A percentile compares a stretch with the other conserved stretches of the same genome.
phyloP scores from a whole-genome alignment of 345 rosid species.

The Lumnitzera littorea region DNA sequence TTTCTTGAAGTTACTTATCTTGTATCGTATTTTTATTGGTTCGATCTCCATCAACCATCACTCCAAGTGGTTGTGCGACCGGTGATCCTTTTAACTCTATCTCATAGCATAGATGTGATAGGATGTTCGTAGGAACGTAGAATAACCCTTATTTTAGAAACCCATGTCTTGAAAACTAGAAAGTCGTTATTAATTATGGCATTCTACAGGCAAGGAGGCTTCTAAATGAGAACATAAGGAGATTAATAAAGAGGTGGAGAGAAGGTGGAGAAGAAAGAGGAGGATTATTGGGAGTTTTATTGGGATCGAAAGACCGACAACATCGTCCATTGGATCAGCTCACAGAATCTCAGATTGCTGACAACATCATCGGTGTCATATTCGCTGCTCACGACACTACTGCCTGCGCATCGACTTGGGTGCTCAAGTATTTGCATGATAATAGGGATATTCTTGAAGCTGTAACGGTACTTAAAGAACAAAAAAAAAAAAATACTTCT shows the following conservation, averaged over 20 bases:
- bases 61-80: too few relatives aligned
- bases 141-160: too few relatives aligned
- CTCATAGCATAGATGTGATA: too few relatives aligned
- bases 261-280: conserved; percentile 16
- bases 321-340: conserved; percentile 16
- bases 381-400: conserved; percentile 98
- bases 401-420: conserved; percentile 82
- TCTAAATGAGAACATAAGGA: conserved; percentile 45
- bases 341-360: conserved; percentile 79
- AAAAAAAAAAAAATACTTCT: too few relatives aligned
- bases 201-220: conserved; percentile 56
- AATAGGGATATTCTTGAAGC: conserved; percentile 46
- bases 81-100: too few relatives aligned
- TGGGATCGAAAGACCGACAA: conserved; percentile 39
- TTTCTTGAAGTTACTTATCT: too few relatives aligned
- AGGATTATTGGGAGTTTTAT: conserved; percentile 58
- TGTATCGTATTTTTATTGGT: too few relatives aligned
- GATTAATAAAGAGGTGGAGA: conserved; percentile 59
- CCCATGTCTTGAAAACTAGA: too few relatives aligned
- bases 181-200: neutral
- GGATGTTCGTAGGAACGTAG: too few relatives aligned
- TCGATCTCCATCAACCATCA: too few relatives aligned
- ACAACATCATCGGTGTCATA: conserved; percentile 84
- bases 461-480: conserved; percentile 33
- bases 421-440: conserved; percentile 78